phyloP scores from a whole-genome alignment of 768 basidiomycete genomes.

The Russula emetica region DNA sequence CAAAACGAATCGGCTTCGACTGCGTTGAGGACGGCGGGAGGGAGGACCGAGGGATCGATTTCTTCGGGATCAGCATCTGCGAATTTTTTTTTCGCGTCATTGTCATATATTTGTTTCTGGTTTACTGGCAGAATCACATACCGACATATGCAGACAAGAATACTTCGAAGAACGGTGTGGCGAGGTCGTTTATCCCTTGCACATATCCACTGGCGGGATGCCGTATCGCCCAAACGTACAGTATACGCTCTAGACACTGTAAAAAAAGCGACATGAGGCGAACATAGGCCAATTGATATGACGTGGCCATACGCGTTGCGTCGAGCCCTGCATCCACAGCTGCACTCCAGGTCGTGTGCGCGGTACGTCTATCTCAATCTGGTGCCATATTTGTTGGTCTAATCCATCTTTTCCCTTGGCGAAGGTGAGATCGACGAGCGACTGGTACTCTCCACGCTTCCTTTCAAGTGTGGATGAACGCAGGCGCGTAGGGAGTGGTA shows the following conservation, averaged over 20 bases:
- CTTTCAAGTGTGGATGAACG: conserved; percentile 74
- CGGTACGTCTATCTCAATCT: conserved; percentile 98
- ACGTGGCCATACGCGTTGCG: conserved; percentile 67
- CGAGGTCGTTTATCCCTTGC: conserved; percentile 98
- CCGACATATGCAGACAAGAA: conserved; percentile 95
- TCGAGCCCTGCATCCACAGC: conserved; percentile 86
- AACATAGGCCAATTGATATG: conserved; percentile 9
- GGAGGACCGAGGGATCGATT: conserved; percentile 76
- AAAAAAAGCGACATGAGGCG: conserved; percentile 21
- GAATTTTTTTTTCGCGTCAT: background rate
- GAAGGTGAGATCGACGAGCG: conserved; percentile 86
- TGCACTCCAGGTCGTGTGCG: conserved; percentile 87
- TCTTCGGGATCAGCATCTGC: conserved; percentile 86
- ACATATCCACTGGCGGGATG: conserved; percentile 99
- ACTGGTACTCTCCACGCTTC: conserved; percentile 89
- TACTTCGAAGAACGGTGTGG: conserved; percentile 95
- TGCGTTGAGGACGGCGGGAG: conserved; percentile 67
- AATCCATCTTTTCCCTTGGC: conserved; percentile 77
- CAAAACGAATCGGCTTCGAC: conserved; percentile 98
- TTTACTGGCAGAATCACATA: conserved; percentile 34
- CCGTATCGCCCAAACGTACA: conserved; percentile 98
- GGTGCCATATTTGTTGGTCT: conserved; percentile 98
- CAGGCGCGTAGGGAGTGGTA: conserved; percentile 76
- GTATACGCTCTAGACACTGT: conserved; percentile 87
- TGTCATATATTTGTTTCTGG: background rate